Conservation (phyloP, 768 basidiomycete genomes). For the Trametes gibbosa region DNA sequence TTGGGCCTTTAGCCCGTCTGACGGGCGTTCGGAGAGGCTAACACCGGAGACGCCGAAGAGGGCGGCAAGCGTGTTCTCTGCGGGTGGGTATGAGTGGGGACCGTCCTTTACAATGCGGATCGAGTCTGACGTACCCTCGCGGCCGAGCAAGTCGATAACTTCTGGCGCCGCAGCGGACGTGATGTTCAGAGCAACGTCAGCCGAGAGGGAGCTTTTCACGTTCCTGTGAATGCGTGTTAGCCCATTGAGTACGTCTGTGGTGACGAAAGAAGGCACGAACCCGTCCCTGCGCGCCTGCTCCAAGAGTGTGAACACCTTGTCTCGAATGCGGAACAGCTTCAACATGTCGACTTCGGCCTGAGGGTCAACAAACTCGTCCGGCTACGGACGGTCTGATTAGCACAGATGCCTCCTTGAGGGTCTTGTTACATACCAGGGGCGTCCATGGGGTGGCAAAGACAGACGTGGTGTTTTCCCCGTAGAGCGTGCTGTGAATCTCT, state of each 20-base stretch:
- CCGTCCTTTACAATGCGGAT: neutral
- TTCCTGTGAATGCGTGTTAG: constrained; percentile 39
- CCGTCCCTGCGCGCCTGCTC: constrained; percentile 77
- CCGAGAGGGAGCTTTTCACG: constrained; percentile 76
- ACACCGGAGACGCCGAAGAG: constrained; percentile 83
- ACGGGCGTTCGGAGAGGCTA: constrained; percentile 43
- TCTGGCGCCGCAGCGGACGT: constrained; percentile 33
- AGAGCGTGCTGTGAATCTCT: constrained; percentile 60
- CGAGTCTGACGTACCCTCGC: constrained; percentile 32
- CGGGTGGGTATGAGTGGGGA: neutral
- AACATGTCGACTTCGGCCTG: constrained; percentile 62
- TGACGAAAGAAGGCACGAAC: constrained; percentile 39
- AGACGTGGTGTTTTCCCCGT: constrained; percentile 40
- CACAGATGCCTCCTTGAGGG: neutral
- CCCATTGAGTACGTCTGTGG: neutral
- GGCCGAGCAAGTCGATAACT: constrained; percentile 42
- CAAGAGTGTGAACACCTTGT: constrained; percentile 59
- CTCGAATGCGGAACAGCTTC: constrained; percentile 56
- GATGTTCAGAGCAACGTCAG: constrained; percentile 63
- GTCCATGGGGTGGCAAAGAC: constrained; percentile 74
- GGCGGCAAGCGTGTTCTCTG: constrained; percentile 64
- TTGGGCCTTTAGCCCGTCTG: constrained; percentile 36
- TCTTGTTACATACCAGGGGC: constrained; percentile 51
- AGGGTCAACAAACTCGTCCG: constrained; percentile 58
- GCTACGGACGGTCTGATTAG: constrained; percentile 36